Evolutionary conservation across 768 basidiomycete genomes (phyloP).

Genomic region (Mycena alexandri): DNA sequence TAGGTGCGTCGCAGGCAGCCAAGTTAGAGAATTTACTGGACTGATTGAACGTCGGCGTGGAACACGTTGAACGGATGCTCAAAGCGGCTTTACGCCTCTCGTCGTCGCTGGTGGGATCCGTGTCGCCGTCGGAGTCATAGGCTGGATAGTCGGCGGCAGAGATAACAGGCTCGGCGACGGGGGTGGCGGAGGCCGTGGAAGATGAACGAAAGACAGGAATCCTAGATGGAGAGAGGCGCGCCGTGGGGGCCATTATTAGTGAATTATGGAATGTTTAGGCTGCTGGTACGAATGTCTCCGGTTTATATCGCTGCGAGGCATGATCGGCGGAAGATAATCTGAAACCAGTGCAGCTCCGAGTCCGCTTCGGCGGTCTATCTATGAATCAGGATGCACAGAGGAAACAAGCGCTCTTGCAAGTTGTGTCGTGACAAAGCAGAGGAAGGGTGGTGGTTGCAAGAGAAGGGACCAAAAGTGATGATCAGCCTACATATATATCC

Average conservation of each 20-base stretch:
- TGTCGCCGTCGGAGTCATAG: not conserved
- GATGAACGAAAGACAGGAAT: slow-evolving; percentile 23
- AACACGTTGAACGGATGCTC: slow-evolving; percentile 13
- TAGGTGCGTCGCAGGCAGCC: not conserved
- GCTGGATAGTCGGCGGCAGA: not conserved
- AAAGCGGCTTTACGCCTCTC: not conserved
- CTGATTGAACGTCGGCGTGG: slow-evolving; percentile 31
- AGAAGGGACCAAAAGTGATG: too few species aligned
- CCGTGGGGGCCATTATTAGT: slow-evolving; percentile 8
- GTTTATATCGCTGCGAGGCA: not conserved
- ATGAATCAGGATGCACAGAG: too few species aligned
- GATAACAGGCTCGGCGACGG: not conserved
- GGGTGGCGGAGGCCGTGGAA: slow-evolving; percentile 15
- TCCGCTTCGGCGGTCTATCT: too few species aligned
- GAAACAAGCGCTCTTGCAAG: too few species aligned
- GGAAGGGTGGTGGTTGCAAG: too few species aligned
- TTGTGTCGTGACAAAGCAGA: too few species aligned
- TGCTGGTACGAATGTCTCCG: not conserved
- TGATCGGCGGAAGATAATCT: slow-evolving; percentile 18
- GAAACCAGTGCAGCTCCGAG: slow-evolving; percentile 13
- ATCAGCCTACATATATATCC: too few species aligned
- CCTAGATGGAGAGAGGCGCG: not conserved
- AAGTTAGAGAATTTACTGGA: slow-evolving; percentile 25
- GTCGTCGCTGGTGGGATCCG: not conserved
- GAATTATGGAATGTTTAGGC: not conserved